Evolutionary conservation across 441 rosid species (phyloP).

Genomic region (Syzygium malaccense): DNA sequence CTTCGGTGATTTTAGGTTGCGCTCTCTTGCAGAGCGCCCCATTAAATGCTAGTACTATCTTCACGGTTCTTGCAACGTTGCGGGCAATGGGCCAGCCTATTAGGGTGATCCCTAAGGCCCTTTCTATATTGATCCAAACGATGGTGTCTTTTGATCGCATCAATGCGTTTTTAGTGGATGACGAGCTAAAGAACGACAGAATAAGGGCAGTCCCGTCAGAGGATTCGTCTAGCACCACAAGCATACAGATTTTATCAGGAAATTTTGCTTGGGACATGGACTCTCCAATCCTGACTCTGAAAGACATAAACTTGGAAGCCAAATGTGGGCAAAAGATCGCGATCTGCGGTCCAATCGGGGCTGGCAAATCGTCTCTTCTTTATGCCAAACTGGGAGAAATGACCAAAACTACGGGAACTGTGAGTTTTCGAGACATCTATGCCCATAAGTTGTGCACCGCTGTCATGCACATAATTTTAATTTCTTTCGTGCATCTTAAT

Average conservation of each 20-base stretch:
- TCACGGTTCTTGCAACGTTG: conserved; percentile 74
- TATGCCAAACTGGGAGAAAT: conserved; percentile 80
- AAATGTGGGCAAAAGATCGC: conserved; percentile 60
- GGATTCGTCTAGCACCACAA: conserved; percentile 9
- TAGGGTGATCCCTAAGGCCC: conserved; percentile 71
- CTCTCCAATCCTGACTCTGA: conserved; percentile 27
- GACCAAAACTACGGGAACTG: conserved; percentile 63
- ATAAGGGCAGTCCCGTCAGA: conserved; percentile 10
- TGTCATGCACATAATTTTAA: background rate
- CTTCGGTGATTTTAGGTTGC: conserved; percentile 71
- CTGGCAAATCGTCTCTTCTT: conserved; percentile 80
- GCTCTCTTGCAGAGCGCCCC: conserved; percentile 54
- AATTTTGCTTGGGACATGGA: conserved; percentile 78
- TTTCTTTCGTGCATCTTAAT: background rate
- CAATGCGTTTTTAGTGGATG: conserved; percentile 54
- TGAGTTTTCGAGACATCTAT: conserved; percentile 24
- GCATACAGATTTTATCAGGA: conserved; percentile 48
- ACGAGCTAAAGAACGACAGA: conserved; percentile 49
- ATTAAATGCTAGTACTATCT: conserved; percentile 72
- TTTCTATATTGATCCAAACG: conserved; percentile 69
- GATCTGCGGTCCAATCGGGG: conserved; percentile 79
- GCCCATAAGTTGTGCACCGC: background rate
- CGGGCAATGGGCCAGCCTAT: conserved; percentile 75
- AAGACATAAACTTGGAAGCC: conserved; percentile 33
- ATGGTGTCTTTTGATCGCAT: conserved; percentile 69